Percentiles rank a stretch among this genome's conserved stretches.
These are phyloP conservation scores for Dioscorea cayenensis DNA, from an alignment of 116 monocot species.

Conservation along the genomic window DNA sequence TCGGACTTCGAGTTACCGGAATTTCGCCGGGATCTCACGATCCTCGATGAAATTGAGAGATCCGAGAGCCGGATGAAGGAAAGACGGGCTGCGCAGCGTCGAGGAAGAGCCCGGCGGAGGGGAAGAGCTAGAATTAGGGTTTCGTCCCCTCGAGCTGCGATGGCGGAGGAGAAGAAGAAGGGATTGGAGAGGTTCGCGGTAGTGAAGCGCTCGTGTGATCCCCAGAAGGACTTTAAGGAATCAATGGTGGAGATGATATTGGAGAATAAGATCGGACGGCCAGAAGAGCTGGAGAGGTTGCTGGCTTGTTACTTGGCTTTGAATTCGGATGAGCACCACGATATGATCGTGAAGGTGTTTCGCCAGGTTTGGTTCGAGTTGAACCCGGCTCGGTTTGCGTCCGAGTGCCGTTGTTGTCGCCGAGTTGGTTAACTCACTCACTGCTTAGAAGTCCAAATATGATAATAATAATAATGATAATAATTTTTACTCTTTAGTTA, in stretches of 20 bases:
- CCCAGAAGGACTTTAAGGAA: conserved; percentile 37
- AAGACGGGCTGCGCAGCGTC: background rate
- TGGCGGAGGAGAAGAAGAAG: background rate
- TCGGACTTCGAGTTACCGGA: background rate
- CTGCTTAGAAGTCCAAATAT: too few species aligned
- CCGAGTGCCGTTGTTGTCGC: background rate
- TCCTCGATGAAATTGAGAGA: background rate
- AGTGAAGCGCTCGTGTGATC: conserved; percentile 34
- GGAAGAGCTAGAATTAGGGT: conserved; percentile 4
- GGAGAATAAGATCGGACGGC: conserved; percentile 23
- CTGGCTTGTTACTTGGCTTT: conserved; percentile 37
- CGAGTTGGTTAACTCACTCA: background rate
- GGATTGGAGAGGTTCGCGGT: conserved; percentile 38
- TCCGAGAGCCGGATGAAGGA: background rate
- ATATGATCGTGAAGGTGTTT: conserved; percentile 35
- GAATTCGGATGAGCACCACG: conserved; percentile 42
- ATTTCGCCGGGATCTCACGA: background rate
- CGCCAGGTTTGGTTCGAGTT: conserved; percentile 36
- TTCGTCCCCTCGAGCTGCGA: background rate
- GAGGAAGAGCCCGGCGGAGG: background rate
- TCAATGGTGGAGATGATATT: conserved; percentile 47
- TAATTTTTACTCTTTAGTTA: too few species aligned
- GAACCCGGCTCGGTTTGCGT: background rate
- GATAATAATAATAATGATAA: too few species aligned
- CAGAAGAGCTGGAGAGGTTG: conserved; percentile 34